These are phyloP conservation scores for Irpex sp. DNA, from an alignment of 1,284 basidiomycete genomes.

Conservation along the genomic window DNA sequence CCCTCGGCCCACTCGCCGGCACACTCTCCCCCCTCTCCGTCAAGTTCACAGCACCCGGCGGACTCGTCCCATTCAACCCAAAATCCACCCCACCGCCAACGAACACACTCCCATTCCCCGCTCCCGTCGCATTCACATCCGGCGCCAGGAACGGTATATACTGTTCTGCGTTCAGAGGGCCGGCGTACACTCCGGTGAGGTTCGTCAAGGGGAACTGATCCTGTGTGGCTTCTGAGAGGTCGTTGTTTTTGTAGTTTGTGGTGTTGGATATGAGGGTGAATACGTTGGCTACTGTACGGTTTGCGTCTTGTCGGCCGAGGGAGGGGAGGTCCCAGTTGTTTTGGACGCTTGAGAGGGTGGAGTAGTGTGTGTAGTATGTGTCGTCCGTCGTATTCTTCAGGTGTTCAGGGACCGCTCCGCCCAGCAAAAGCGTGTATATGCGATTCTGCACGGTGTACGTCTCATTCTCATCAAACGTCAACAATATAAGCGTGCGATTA, in stretches of 20 bases:
- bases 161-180: slow-evolving; percentile 23
- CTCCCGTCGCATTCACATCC: slow-evolving; percentile 29
- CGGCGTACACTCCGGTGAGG: slow-evolving; percentile 14
- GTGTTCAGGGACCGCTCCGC: slow-evolving; percentile 41
- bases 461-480: slow-evolving; percentile 57
- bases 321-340: slow-evolving; percentile 60
- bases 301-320: slow-evolving; percentile 52
- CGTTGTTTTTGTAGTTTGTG: slow-evolving; percentile 34
- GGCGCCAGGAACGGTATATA: slow-evolving; percentile 41
- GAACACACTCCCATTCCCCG: slow-evolving; percentile 37
- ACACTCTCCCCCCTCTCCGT: slow-evolving; percentile 13
- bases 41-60: slow-evolving; percentile 38
- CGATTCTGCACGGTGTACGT: slow-evolving; percentile 41
- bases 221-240: slow-evolving; percentile 18
- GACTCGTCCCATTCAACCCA: slow-evolving; percentile 27
- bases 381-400: slow-evolving; percentile 42
- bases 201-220: slow-evolving; percentile 22
- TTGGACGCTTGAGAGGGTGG: slow-evolving; percentile 51
- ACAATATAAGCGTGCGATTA: slow-evolving; percentile 45
- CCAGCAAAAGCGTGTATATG: slow-evolving; percentile 46
- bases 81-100: slow-evolving; percentile 27
- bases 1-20: not conserved
- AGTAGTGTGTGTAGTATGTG: slow-evolving; percentile 65
- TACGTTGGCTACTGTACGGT: slow-evolving; percentile 44
- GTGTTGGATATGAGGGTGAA: slow-evolving; percentile 37